Conservation (phyloP, 192 early-diverging fungal species). For the Umbelopsis vinacea region DNA sequence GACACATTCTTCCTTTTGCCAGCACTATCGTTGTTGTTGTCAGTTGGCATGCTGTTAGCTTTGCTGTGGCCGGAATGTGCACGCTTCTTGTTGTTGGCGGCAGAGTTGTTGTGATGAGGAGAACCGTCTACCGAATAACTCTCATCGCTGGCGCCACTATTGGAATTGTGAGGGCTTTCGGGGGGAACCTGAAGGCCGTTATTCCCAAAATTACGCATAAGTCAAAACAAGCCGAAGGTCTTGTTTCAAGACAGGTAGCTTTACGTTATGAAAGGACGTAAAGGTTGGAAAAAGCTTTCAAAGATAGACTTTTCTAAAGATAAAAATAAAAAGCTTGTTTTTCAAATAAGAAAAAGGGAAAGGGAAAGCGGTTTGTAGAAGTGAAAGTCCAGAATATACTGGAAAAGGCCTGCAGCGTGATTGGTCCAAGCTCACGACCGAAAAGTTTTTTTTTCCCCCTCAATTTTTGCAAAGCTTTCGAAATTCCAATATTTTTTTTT, state of each 20-base stretch:
- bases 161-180: slow-evolving; percentile 1
- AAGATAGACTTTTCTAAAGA: neutral
- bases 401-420: neutral
- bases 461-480: neutral
- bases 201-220: slow-evolving; percentile 16
- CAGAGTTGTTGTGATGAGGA: neutral
- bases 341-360: neutral
- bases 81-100: slow-evolving; percentile 1
- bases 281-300: neutral
- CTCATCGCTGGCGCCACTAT: slow-evolving; percentile 5
- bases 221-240: slow-evolving; percentile 10
- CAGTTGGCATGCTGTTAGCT: neutral
- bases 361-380: neutral
- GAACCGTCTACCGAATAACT: neutral
- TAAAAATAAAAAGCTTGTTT: neutral
- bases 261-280: slow-evolving; percentile 13
- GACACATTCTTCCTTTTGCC: slow-evolving; percentile 9
- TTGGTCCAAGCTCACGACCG: neutral
- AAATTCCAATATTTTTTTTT: too few relatives aligned
- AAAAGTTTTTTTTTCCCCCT: neutral
- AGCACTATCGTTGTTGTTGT: neutral
- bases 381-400: neutral
- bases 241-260: slow-evolving; percentile 8
- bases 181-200: slow-evolving; percentile 4
- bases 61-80: slow-evolving; percentile 2